Evolutionary conservation across 768 basidiomycete genomes (phyloP), one percentile per base, ranked within the genome.

Genomic region (Phylloporus arenicola): DNA sequence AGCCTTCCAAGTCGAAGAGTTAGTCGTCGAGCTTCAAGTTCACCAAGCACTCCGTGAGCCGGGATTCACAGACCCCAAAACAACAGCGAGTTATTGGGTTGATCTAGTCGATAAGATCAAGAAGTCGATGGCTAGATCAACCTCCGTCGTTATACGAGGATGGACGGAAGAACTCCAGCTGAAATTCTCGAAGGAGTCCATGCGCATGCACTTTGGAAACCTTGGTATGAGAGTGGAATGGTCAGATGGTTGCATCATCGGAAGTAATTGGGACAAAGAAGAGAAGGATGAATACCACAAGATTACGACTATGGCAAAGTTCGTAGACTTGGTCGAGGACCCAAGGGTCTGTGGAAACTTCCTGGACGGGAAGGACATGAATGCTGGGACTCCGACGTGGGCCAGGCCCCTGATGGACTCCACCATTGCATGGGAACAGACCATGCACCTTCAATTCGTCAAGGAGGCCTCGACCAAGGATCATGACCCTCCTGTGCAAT

Each of bases 361-460:
- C 22, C 44, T 54, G 0, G 40, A 54, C 7, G 30, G 6, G 0
- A 54, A 54, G n/a, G 16, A 46, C 39, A 2, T 50, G 7, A 54
- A 42, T 11, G 19, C 48, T 1, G 45, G 33, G 9, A 25, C 35
- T 5, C 53, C 44, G 0, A n/a, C 3, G 0, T 44, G 43, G 48
- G 17, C 19, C 3, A 25, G 4, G 1, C 53, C 48, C 2, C 22
- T 50, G 0, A 30, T 54, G 1, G 31, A 54, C 19, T 54, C 30
- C 1, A 34, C 48, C 12, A 50, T 25, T 1, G 44, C 48, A 17
- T 54, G 48, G 48, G 30, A 54, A 2, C 44, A 50, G 1, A 50
- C 44, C 0, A 22, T 42, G 24, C 39, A 45, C 7, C 38, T 51
- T 1, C 25, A 13, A 12, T n/a, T n/a, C 25, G 7, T 4, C 3